Base-by-base conservation (phyloP, 2,329 filamentous ascomycete genomes). In the Alternaria postmessia region DNA sequence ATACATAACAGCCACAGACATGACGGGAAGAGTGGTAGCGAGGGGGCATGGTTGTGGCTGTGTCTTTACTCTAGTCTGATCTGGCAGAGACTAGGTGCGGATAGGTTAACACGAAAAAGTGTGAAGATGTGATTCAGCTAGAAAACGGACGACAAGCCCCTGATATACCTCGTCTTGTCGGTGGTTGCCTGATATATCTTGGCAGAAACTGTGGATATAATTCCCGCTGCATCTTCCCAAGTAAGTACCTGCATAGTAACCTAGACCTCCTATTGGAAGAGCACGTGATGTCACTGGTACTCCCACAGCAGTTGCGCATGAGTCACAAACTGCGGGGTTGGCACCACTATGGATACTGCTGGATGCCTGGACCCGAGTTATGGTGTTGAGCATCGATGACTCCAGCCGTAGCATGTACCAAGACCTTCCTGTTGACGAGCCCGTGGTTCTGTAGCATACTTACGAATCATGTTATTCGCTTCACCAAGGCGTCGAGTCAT, bases 1-100 rank as follows among this genome's bases (percentile, higher is more conserved):
- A 56, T 11, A 44, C 22, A 12, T 59, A 59, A 39, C 57, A 59
- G 12, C 57, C 57, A 9, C 57, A 59, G 20, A 12, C 43, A 48
- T 43, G 41, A 5, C 20, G 39, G 3, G 39, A 22, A 22, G 43
- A 18, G 8, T 6, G 7, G 6, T 2, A 9, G 12, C 30, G 3
- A 34, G 16, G 8, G 16, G 46, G 4, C 1, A 36, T 34, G 14
- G 3, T 48, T 48, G 30, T n/a, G 14, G 7, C 14, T 16, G 14
- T 11, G 20, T 48, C 14, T 48, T 1, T 48, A 7, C 18, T 24
- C 20, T 22, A 9, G 18, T 12, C 8, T 48, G 8, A 8, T 5
- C 20, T 22, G 18, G 11, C 11, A 11, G 11, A 22, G 11, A 42
- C 22, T 22, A 18, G 11, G 39, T 9, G 20, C 11, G 18, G n/a